Evolutionary conservation across 208 protist genomes (phyloP).

Genomic region (Leishmania aethiopica): DNA sequence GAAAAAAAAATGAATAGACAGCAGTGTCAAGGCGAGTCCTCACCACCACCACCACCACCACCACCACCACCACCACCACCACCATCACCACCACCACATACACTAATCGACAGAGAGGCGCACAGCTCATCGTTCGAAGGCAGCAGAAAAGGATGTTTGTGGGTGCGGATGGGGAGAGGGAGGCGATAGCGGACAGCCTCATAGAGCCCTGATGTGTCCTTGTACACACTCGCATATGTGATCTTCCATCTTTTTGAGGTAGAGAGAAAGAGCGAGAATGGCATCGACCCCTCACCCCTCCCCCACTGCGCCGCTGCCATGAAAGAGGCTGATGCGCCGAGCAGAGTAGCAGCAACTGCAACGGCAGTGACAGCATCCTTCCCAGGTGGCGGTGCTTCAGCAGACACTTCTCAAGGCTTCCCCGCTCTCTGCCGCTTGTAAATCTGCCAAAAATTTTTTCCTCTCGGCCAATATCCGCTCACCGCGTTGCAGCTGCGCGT

Average conservation of each 20-base stretch:
- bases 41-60: no score
- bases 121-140: not conserved
- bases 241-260: not conserved
- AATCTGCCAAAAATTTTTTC: constrained; percentile 8
- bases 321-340: not conserved
- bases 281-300: not conserved
- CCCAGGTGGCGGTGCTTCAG: not conserved
- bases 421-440: not conserved
- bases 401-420: not conserved
- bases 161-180: not conserved
- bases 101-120: not conserved
- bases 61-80: no score
- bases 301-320: not conserved
- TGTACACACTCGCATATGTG: not conserved
- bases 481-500: constrained; percentile 24
- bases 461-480: constrained; percentile 15
- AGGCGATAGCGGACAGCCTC: not conserved
- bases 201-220: not conserved
- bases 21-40: not conserved
- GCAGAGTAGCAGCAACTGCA: not conserved
- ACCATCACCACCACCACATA: no score
- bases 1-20: not conserved
- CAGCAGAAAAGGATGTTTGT: not conserved
- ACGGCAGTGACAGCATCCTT: not conserved
- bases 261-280: not conserved